Percentiles rank a stretch among this genome's conserved stretches.
phyloP scores from a whole-genome alignment of 371 early-diverging fungal genomes.

The Nosema granulosis region DNA sequence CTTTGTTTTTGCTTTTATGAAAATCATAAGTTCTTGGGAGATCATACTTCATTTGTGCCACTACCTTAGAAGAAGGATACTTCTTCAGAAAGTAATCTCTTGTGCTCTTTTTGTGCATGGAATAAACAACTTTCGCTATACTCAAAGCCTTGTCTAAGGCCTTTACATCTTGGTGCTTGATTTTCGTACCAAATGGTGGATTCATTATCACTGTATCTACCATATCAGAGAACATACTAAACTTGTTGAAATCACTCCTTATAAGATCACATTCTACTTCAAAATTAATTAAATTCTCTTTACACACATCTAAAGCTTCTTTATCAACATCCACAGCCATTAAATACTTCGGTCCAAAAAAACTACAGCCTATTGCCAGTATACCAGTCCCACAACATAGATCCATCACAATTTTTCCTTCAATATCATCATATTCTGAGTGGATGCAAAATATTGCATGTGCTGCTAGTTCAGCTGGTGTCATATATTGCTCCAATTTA shows the following conservation, averaged over 20 bases:
- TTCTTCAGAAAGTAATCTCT: constrained; percentile 57
- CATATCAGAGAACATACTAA: not conserved
- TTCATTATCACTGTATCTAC: constrained; percentile 60
- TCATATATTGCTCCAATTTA: constrained; percentile 64
- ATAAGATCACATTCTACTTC: constrained; percentile 22
- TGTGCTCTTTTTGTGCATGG: constrained; percentile 64
- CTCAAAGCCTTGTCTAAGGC: constrained; percentile 58
- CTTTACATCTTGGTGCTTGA: constrained; percentile 55
- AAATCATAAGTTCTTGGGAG: constrained; percentile 62
- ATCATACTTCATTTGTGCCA: constrained; percentile 61
- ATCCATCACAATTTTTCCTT: constrained; percentile 57
- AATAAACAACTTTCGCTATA: constrained; percentile 54
- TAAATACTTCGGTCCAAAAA: constrained; percentile 47
- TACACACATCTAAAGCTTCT: constrained; percentile 36
- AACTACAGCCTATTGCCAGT: constrained; percentile 42
- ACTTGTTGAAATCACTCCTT: constrained; percentile 13
- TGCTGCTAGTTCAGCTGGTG: constrained; percentile 62
- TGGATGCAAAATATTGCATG: constrained; percentile 45
- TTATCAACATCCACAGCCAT: constrained; percentile 54
- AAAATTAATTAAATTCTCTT: constrained; percentile 43
- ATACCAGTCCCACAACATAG: constrained; percentile 65
- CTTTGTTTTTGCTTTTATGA: constrained; percentile 57
- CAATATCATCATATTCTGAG: constrained; percentile 52
- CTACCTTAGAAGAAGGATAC: constrained; percentile 41
- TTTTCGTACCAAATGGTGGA: constrained; percentile 66